Percentiles rank a stretch among this genome's conserved stretches.
Evolutionary conservation across 768 basidiomycete genomes (phyloP).

Genomic region (Collybiopsis confluens): DNA sequence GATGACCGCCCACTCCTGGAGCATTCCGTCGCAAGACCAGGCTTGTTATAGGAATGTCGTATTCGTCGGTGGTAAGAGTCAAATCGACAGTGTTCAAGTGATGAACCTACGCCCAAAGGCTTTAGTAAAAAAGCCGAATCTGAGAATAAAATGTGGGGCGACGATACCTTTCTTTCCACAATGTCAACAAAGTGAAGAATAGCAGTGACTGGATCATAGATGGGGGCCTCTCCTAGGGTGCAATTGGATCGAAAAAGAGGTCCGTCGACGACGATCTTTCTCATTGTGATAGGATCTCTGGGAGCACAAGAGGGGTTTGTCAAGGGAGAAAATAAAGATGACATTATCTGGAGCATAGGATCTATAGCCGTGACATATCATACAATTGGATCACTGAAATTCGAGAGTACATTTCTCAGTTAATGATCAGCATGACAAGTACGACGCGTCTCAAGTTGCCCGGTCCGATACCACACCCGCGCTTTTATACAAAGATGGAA

Average conservation of each 20-base stretch:
- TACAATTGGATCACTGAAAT: conserved; percentile 6
- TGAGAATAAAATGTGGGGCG: not conserved
- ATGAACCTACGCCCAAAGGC: conserved; percentile 44
- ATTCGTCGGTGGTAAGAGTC: conserved; percentile 41
- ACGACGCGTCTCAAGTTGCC: not conserved
- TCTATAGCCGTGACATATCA: conserved; percentile 3
- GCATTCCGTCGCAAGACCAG: conserved; percentile 47
- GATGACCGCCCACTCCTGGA: conserved; percentile 34
- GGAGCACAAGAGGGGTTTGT: conserved; percentile 7
- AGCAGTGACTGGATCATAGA: conserved; percentile 52
- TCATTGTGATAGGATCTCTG: conserved; percentile 7
- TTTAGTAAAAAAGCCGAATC: not conserved
- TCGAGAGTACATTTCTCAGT: conserved; percentile 1
- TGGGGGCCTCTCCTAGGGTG: conserved; percentile 61
- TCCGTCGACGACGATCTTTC: conserved; percentile 34
- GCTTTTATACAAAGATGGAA: not conserved
- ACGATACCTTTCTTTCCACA: conserved; percentile 41
- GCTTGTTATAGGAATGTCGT: conserved; percentile 54
- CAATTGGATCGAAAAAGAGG: conserved; percentile 54
- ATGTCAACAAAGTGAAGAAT: conserved; percentile 71
- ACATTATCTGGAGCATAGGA: not conserved
- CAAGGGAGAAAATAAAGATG: conserved; percentile 8
- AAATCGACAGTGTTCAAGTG: conserved; percentile 42
- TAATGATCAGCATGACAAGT: conserved; percentile 1
- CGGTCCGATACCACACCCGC: not conserved